Conservation (phyloP, 1,284 basidiomycete genomes). For the Apiotrichum akiyoshidainum region DNA sequence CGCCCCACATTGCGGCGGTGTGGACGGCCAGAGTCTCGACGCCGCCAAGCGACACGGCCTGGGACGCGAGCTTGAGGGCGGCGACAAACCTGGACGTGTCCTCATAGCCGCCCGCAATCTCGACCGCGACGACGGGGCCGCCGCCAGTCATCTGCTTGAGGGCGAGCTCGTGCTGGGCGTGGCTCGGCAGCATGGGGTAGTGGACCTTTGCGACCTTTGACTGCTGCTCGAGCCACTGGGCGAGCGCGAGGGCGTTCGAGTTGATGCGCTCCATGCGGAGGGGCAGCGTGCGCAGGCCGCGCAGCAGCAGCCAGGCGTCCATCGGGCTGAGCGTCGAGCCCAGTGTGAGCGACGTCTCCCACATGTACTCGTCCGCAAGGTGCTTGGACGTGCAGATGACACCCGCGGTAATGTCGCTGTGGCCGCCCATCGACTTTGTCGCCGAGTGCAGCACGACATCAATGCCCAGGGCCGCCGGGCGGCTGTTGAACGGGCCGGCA, state of each 20-base stretch:
- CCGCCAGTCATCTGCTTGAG: conserved; percentile 17
- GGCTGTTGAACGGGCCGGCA: conserved; percentile 13
- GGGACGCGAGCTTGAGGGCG: conserved; percentile 10
- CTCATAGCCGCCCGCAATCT: conserved; percentile 13
- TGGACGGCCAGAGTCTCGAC: conserved; percentile 18
- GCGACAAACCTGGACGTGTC: conserved; percentile 12
- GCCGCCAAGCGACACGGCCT: conserved; percentile 17
- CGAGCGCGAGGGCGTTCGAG: conserved; percentile 13
- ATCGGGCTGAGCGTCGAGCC: conserved; percentile 16
- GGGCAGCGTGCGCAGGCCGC: conserved; percentile 13
- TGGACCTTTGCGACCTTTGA: conserved; percentile 10
- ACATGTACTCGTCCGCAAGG: conserved; percentile 6
- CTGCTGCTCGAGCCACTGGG: conserved; percentile 12
- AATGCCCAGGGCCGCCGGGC: conserved; percentile 12
- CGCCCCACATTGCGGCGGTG: conserved; percentile 18
- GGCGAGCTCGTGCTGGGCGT: conserved; percentile 14
- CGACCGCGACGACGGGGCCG: conserved; percentile 12
- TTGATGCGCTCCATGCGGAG: conserved; percentile 18
- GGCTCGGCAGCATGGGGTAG: conserved; percentile 14
- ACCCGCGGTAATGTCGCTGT: conserved; percentile 18
- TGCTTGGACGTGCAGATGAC: conserved; percentile 10
- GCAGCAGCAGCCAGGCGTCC: conserved; percentile 17
- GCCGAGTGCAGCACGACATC: conserved; percentile 17
- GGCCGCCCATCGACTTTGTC: conserved; percentile 15
- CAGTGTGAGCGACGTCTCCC: conserved; percentile 15